A percentile compares a stretch with the other conserved stretches of the same genome.
Conservation (phyloP, 2,329 filamentous ascomycete species). For the Colletotrichum orbiculare region DNA sequence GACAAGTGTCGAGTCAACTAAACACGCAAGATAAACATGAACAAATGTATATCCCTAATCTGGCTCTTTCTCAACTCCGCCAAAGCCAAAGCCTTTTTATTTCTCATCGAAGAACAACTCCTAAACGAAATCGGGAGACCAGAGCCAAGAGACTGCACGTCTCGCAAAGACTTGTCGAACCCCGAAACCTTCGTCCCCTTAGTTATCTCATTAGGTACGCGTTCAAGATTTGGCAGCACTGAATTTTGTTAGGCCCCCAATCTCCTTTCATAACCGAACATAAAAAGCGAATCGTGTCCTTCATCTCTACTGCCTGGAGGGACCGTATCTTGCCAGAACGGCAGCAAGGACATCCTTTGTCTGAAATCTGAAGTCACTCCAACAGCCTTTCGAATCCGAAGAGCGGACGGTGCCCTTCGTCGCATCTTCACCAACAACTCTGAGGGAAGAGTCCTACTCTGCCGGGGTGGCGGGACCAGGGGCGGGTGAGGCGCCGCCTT, state of each 20-base stretch:
- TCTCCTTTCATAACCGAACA: constrained; percentile 31
- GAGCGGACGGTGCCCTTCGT: constrained; percentile 11
- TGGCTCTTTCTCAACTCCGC: constrained; percentile 21
- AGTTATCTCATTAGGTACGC: constrained; percentile 38
- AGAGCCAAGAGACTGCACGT: constrained; percentile 16
- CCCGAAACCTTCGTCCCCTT: constrained; percentile 17
- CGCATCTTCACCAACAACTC: constrained; percentile 26
- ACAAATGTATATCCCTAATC: constrained; percentile 7
- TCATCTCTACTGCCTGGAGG: constrained; percentile 25
- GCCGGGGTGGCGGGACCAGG: constrained; percentile 62
- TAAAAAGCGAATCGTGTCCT: constrained; percentile 25
- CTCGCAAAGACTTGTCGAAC: constrained; percentile 20
- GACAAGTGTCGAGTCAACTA: too few relatives aligned
- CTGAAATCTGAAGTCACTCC: constrained; percentile 13
- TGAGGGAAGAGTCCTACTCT: constrained; percentile 40
- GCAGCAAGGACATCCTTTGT: constrained; percentile 34
- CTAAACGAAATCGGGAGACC: constrained; percentile 21
- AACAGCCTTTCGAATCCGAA: constrained; percentile 5
- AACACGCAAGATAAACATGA: background rate
- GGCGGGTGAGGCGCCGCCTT: constrained; percentile 65
- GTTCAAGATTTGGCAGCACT: constrained; percentile 40
- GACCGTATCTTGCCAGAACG: constrained; percentile 33
- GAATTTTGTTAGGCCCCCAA: constrained; percentile 29
- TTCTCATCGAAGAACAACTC: constrained; percentile 31
- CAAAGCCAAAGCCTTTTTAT: constrained; percentile 29